Base-by-base conservation (phyloP, 495 filamentous ascomycete species). In the Daldinia concentrica region DNA sequence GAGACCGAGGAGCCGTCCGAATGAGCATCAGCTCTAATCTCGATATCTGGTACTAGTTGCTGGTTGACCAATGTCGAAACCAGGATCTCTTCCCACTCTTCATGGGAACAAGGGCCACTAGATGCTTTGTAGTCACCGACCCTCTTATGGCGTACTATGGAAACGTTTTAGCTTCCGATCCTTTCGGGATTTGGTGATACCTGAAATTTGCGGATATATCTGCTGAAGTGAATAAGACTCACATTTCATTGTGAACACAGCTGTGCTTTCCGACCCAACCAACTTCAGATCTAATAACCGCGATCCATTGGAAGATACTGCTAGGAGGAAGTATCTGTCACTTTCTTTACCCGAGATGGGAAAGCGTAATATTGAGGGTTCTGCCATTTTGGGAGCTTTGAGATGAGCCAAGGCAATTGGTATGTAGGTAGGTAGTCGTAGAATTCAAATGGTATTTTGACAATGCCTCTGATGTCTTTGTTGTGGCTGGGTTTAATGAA, bases 1-100 rank as follows among this genome's bases (percentile, higher is more conserved):
- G 75, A 74, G 24, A 84, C 73, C 1, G 78, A 77, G 27, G 76
- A 61, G 29, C 62, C 66, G 7, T 79, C 68, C 12, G 62, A 32
- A 64, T 74, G 52, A 45, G 79, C 73, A 26, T 82, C 78, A 8
- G 83, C 83, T 26, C 74, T 81, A 24, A 80, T 76, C 57, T 85
- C 80, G 32, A 84, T 78, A 58, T 76, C 82, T 8, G 79, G 72
- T 17, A 79, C 59, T 1, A 77, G 72, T 32, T 79, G 74, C 36
- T 72, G 76, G 7, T 70, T 72, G 32, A 84, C 66, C 19, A 86
- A 72, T 9, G 78, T 65, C 8, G 79, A 76, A 54, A 72, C 76
- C 6, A 86, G 58, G 66, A 84, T 84, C 19, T 60, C 57, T 62
- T 84, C 80, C 83, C 83, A 86, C 59, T 86, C 83, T 9, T 78